Percentiles rank a stretch among this genome's conserved stretches.
phyloP scores from a whole-genome alignment of 805 yeast species.

The Myxozyma kluyveri region DNA sequence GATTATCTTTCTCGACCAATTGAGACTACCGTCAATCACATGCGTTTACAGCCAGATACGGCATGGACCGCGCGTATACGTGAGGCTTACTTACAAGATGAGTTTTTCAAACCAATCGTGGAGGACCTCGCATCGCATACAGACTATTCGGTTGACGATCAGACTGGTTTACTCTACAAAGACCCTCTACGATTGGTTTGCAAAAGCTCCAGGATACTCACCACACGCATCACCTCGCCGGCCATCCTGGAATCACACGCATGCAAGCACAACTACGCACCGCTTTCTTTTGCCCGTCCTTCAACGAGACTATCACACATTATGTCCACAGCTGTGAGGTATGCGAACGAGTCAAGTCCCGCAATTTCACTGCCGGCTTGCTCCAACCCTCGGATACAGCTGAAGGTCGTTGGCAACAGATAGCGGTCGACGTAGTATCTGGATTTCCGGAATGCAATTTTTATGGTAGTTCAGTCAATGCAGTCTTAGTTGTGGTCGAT shows the following conservation, averaged over 20 bases:
- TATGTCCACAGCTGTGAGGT: neutral
- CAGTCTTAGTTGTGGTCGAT: neutral
- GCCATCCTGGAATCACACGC: neutral
- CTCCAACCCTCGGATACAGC: neutral
- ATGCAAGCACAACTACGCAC: neutral
- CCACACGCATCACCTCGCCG: neutral
- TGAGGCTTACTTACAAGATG: neutral
- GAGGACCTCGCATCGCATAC: neutral
- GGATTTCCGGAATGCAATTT: neutral
- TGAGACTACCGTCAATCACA: neutral
- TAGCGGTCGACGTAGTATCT: neutral
- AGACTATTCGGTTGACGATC: neutral
- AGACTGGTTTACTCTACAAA: neutral
- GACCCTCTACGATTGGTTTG: neutral
- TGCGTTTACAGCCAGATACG: neutral
- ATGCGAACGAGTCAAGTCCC: neutral
- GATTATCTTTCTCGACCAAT: neutral
- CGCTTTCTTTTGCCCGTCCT: neutral
- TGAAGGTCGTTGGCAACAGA: neutral
- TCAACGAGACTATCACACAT: neutral
- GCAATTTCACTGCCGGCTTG: neutral
- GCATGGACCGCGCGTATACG: neutral
- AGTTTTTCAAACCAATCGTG: neutral
- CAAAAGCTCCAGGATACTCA: neutral
- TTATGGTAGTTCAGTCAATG: neutral